Conservation (phyloP, 2,329 filamentous ascomycete genomes). For the Phymatotrichopsis omnivora region DNA sequence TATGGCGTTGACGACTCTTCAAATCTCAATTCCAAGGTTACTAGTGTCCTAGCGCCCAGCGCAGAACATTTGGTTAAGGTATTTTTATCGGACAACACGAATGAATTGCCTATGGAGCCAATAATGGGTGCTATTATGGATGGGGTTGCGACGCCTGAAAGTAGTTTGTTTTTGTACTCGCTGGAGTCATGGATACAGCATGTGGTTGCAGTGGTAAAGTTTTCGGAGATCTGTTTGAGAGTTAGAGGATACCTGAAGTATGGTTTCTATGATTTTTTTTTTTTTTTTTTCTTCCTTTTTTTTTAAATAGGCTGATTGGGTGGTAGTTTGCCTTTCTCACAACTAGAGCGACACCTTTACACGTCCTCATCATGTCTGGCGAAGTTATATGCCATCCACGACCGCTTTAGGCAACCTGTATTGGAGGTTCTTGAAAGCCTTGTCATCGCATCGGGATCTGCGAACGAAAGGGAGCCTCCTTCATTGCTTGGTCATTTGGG, state of each 20-base stretch:
- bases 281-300: constrained; percentile 14
- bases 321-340: constrained; percentile 42
- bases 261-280: constrained; percentile 14
- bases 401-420: constrained; percentile 54
- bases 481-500: constrained; percentile 88
- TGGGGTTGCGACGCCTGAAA: constrained; percentile 48
- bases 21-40: constrained; percentile 43
- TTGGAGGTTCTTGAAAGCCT: constrained; percentile 62
- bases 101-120: constrained; percentile 65
- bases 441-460: constrained; percentile 48
- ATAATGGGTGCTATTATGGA: constrained; percentile 60
- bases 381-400: constrained; percentile 61
- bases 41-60: constrained; percentile 56
- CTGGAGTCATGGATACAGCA: constrained; percentile 50
- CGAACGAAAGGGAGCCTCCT: constrained; percentile 63
- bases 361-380: constrained; percentile 67
- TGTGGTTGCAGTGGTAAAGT: constrained; percentile 52
- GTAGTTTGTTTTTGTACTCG: constrained; percentile 52
- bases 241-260: constrained; percentile 55
- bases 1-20: constrained; percentile 61
- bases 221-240: constrained; percentile 61
- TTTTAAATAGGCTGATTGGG: constrained; percentile 10
- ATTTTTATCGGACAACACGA: constrained; percentile 60
- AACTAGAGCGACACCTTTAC: constrained; percentile 69
- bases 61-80: constrained; percentile 67